Base-by-base conservation (phyloP, 2,329 filamentous ascomycete species). In the Pyrenophora tritici-repentis region DNA sequence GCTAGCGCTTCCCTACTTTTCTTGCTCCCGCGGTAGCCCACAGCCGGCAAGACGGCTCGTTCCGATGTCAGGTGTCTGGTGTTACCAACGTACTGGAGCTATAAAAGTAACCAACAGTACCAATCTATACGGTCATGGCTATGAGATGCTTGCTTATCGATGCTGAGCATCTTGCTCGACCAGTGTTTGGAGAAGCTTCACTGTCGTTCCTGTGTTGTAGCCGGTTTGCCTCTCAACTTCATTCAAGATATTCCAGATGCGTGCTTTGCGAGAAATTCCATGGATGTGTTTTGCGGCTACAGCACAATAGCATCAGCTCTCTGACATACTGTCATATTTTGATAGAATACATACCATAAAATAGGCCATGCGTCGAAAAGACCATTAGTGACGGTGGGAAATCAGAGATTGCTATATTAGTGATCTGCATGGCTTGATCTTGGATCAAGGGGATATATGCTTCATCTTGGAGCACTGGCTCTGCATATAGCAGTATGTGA, bases 261-360 rank as follows among this genome's bases (percentile, higher is more conserved):
- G 56, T 6, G 67, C 67, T 52, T 73, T 73, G 5, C 61, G 62
- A 4, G 62, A 66, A 22, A 72, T 58, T 1, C 65, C 66, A 10
- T 67, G 40, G 14, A 72, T 73, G 22, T 72, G 68, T 47, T 72
- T 72, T 7, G 66, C 69, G n/a, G 69, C 67, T 70, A 24, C 3
- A 43, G 16, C 6, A n/a, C 6, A 14, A 8, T 18, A 33, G 16
- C n/a, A 13, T 55, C 6, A 50, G 47, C 17, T 17, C 16, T 36
- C 26, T 14, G 31, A n/a, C 13, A 29, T n/a, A n/a, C 41, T 56
- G n/a, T 16, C 18, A 2, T 3, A 13, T 5, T 16, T 16, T 16
- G 6, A 8, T 12, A 6, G 8, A 18, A n/a, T 9, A 47, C 50
- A 8, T 61, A 68, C 67, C 68, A 22, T 67, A 71, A 34, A 65